phyloP scores from a whole-genome alignment of 228 moss, liverwort and hornwort species.

The Sphagnum fallax region DNA sequence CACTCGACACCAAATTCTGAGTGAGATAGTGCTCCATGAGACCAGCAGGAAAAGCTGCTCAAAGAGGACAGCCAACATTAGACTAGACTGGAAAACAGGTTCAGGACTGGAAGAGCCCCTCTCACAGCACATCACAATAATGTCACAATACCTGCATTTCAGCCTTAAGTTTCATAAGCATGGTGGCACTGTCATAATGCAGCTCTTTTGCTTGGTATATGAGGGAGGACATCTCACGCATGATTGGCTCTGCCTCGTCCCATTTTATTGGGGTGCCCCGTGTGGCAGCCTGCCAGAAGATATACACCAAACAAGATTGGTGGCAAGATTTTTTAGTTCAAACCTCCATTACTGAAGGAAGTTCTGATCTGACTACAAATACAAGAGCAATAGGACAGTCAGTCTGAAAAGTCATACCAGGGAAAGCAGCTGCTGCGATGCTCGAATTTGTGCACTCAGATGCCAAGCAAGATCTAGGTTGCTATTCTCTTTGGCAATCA shows the following conservation, averaged over 20 bases:
- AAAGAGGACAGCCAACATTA: no score
- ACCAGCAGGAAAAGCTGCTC: no score
- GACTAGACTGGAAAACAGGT: no score
- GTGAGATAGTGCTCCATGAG: no score
- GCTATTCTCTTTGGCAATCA: slow-evolving; percentile 88
- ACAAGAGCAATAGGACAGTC: not conserved
- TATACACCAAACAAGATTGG: not conserved
- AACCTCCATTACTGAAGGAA: no score
- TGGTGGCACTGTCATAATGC: slow-evolving; percentile 90
- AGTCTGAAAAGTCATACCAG: slow-evolving; percentile 17
- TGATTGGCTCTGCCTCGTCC: slow-evolving; percentile 66
- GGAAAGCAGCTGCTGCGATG: slow-evolving; percentile 69
- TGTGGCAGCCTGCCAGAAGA: slow-evolving; percentile 41
- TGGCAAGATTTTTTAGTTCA: no score
- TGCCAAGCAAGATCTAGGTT: slow-evolving; percentile 78
- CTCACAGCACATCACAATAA: no score
- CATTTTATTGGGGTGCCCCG: slow-evolving; percentile 42
- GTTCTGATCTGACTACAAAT: not conserved
- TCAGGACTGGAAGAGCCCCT: no score
- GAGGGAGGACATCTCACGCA: slow-evolving; percentile 57
- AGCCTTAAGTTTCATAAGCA: slow-evolving; percentile 89
- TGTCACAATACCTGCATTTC: slow-evolving; percentile 40
- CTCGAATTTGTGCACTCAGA: slow-evolving; percentile 82
- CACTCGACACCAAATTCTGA: no score
- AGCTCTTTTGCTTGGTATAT: slow-evolving; percentile 75